Conservation (phyloP, 257 asterid genomes). For the Gentiana straminea region DNA sequence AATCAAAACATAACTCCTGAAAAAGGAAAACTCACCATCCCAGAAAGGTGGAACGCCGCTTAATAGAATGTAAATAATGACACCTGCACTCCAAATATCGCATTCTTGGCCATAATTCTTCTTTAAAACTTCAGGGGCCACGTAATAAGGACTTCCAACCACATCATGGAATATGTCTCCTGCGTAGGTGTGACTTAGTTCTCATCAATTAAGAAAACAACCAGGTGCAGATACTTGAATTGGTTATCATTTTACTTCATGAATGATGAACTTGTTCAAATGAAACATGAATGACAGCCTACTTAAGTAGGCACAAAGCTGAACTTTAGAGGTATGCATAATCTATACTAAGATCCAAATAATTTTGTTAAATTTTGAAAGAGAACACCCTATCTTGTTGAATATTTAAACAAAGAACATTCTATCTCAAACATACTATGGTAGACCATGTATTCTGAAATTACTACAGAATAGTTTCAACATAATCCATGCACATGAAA, state of each 20-base stretch:
- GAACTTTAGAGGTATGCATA: not conserved
- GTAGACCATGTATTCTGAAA: too few relatives aligned
- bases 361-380: too few relatives aligned
- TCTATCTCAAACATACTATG: too few relatives aligned
- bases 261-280: not conserved
- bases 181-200: constrained; percentile 12
- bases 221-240: not conserved
- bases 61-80: constrained; percentile 48
- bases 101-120: constrained; percentile 52
- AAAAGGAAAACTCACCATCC: constrained; percentile 35
- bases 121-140: constrained; percentile 53
- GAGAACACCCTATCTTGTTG: too few relatives aligned
- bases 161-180: constrained; percentile 48
- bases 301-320: not conserved
- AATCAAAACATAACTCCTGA: not conserved
- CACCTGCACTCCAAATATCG: constrained; percentile 74
- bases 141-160: constrained; percentile 70
- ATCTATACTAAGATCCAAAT: too few relatives aligned
- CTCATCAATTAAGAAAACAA: constrained; percentile 10
- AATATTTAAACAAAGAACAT: too few relatives aligned
- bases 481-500: too few relatives aligned
- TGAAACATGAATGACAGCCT: not conserved
- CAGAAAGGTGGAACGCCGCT: constrained; percentile 67
- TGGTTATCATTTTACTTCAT: not conserved
- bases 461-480: too few relatives aligned